Evolutionary conservation across 2,329 filamentous ascomycete species (phyloP).

Genomic region (Laburnicola sp.): DNA sequence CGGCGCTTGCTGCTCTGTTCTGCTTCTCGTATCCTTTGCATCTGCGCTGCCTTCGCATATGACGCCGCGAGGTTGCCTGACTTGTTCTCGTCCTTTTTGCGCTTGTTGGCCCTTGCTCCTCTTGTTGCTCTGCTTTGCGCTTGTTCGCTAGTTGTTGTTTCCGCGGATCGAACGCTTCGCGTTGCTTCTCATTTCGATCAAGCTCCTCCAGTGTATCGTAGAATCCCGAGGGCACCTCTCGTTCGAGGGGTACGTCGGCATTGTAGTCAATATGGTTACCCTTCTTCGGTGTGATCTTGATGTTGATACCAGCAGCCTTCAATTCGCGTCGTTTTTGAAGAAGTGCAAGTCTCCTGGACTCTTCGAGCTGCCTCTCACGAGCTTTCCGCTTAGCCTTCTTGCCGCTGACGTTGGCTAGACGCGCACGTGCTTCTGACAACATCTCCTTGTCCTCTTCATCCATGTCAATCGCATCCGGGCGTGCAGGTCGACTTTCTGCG

Average conservation of each 20-base stretch:
- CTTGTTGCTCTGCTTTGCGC: conserved; percentile 88
- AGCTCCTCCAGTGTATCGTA: conserved; percentile 90
- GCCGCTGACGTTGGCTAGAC: conserved; percentile 94
- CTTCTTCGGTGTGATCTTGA: conserved; percentile 90
- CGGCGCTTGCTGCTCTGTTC: conserved; percentile 95
- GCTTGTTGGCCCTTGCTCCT: conserved; percentile 76
- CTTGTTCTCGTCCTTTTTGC: conserved; percentile 81
- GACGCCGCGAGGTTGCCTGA: conserved; percentile 79
- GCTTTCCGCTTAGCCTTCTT: conserved; percentile 99
- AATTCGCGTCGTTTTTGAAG: conserved; percentile 94
- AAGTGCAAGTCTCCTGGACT: conserved; percentile 84
- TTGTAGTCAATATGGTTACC: conserved; percentile 99
- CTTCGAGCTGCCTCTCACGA: conserved; percentile 90
- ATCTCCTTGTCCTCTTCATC: conserved; percentile 99
- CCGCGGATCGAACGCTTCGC: conserved; percentile 84
- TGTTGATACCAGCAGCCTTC: conserved; percentile 97
- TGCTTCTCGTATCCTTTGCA: conserved; percentile 92
- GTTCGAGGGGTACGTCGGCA: conserved; percentile 97
- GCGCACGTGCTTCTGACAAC: conserved; percentile 94
- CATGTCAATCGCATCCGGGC: conserved; percentile 95
- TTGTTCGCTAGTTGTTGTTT: conserved; percentile 92
- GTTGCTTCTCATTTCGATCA: conserved; percentile 76
- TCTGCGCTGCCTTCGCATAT: conserved; percentile 87
- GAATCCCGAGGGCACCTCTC: conserved; percentile 83
- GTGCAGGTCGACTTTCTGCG: conserved; percentile 91